Base-by-base conservation (phyloP, 73 alveolate species). In the Effrenium voratum region DNA sequence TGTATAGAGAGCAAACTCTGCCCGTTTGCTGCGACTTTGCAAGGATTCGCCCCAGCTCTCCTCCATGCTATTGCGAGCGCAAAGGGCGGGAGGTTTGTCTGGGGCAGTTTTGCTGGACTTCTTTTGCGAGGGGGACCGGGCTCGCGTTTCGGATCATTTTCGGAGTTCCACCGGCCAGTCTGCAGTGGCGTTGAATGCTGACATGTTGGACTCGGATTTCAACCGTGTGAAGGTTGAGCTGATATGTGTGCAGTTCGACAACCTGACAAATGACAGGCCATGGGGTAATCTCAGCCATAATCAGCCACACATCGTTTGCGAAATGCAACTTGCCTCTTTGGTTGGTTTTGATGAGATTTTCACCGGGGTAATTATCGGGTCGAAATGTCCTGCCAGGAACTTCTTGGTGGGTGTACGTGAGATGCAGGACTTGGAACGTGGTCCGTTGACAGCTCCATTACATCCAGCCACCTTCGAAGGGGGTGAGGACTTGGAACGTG, bases 161-260 rank as follows among this genome's bases (percentile, higher is more conserved):
- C 50, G 22, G n/a, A 0, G 41, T 34, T 82, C 92, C 49, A 44
- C 38, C 22, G n/a, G 46, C n/a, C n/a, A 44, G 5, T 30, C 91
- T 1, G 92, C 49, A 15, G 38, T 49, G 75, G 92, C 75, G 6
- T 4, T 82, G 52, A 82, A 82, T 15, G 92, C 73, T 2, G 92
- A 82, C 36, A 82, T 82, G 92, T 34, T 82, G 76, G 92, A 82
- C 28, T 82, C 92, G 36, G 92, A 82, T 50, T 28, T 3, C 52
- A 82, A 82, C 49, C 92, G 38, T 50, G 92, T 82, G 92, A 82
- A 82, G 34, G 92, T 82, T 40, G 92, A 82, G 73, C 92, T 82
- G 19, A n/a, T 82, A 34, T 36, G 38, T 50, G 75, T 73, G 26
- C 92, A 50, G 50, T 82, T 82, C 92, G 28, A 50, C 2, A 82